Base-by-base conservation (phyloP, 2,329 filamentous ascomycete species). In the Botrytis squamosa region DNA sequence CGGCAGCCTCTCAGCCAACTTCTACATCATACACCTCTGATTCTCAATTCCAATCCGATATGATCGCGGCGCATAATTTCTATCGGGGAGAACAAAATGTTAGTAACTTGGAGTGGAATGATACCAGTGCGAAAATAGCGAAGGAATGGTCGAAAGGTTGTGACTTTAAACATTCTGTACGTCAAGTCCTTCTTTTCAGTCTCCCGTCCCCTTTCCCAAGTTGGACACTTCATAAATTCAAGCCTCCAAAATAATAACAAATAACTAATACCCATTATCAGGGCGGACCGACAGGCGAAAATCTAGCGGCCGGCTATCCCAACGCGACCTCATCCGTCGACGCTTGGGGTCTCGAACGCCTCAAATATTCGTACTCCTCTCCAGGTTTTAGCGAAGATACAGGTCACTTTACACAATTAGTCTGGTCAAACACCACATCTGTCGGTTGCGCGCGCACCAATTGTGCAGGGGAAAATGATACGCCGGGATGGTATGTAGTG, bases 341-440 rank as follows among this genome's bases (percentile, higher is more conserved):
- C 63, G 87, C 86, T 2, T 94, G 92, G 92, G 92, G 88, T 29
- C 80, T 86, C 76, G 90, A 93, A 82, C 81, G 88, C 18, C 78
- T 81, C 0, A 74, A 84, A 9, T 94, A 93, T 80, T 82, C 91
- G 77, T 94, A 88, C 80, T 76, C 79, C 3, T 80, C 85, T 1
- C 86, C 86, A 0, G 86, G 86, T 0, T 93, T 92, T 78, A 83
- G 79, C 14, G 84, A 89, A 76, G 80, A 83, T 49, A 92, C 91
- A 29, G 91, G 91, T 0, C 91, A 93, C 80, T 93, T 93, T 77
- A 92, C 91, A 1, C 91, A 93, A 83, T 81, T 93, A 10, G 91
- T 93, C 9, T 93, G 92, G 91, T 88, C 87, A 81, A 81, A 84
- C 38, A 92, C 89, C 1, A 89, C 83, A 10, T 83, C 84, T 49